phyloP scores from a whole-genome alignment of 768 basidiomycete species.

The Thelephora ganbajun region DNA sequence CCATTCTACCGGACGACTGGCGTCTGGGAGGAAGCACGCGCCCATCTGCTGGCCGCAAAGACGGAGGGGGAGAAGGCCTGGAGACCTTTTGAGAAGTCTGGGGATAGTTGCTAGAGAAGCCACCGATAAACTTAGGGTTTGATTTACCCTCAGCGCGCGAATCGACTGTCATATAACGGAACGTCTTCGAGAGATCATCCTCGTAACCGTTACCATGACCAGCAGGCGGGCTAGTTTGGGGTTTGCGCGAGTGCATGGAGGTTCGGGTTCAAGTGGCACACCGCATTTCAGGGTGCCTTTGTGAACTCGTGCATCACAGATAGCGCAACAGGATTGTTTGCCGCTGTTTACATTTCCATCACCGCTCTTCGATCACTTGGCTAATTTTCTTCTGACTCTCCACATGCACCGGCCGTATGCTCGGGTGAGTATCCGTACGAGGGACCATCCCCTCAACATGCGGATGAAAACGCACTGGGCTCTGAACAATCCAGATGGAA shows the following conservation, averaged over 20 bases:
- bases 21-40: too few relatives aligned
- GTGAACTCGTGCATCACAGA: too few relatives aligned
- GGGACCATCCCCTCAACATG: background rate
- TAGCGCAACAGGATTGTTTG: background rate
- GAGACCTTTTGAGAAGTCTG: background rate
- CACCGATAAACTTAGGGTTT: background rate
- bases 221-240: too few relatives aligned
- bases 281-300: too few relatives aligned
- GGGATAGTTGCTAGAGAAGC: background rate
- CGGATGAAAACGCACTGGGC: conserved; percentile 54
- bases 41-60: too few relatives aligned
- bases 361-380: background rate
- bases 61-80: too few relatives aligned
- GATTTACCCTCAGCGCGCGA: background rate
- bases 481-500: conserved; percentile 37
- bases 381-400: too few relatives aligned
- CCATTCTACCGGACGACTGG: too few relatives aligned
- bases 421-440: background rate
- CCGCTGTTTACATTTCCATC: background rate
- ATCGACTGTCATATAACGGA: background rate
- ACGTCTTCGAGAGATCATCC: background rate
- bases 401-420: too few relatives aligned
- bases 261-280: too few relatives aligned
- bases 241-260: too few relatives aligned
- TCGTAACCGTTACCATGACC: background rate